Percentiles rank a stretch among this genome's conserved stretches.
These are phyloP conservation scores for Colletotrichum lini DNA, from an alignment of 2,329 filamentous ascomycete genomes.

Conservation along the genomic window DNA sequence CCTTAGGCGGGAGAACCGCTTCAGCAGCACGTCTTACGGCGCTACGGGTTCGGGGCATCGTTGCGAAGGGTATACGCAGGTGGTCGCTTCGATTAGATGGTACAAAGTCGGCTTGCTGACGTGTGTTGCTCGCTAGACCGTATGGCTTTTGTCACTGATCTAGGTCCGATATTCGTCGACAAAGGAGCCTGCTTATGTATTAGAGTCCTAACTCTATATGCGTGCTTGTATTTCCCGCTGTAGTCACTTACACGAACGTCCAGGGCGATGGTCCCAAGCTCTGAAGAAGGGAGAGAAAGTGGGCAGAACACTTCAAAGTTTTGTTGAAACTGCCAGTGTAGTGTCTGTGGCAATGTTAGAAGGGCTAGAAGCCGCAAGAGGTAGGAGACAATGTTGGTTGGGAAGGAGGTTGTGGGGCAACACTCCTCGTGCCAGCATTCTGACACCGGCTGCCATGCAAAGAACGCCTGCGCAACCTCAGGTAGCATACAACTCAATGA, in stretches of 20 bases:
- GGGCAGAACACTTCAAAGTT: background rate
- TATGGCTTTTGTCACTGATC: background rate
- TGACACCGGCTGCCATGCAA: background rate
- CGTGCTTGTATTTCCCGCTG: background rate
- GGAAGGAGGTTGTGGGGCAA: slow-evolving; percentile 5
- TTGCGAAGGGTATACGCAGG: background rate
- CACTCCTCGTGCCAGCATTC: background rate
- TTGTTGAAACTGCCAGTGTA: background rate
- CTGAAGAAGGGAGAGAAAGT: too few species aligned
- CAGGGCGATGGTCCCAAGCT: too few species aligned
- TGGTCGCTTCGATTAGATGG: background rate
- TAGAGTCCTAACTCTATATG: background rate
- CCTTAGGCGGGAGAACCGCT: too few species aligned
- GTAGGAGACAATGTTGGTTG: background rate
- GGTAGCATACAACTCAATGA: background rate
- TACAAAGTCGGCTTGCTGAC: too few species aligned
- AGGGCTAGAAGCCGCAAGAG: too few species aligned
- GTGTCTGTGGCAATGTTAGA: background rate
- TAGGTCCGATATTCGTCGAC: background rate
- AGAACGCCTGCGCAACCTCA: background rate
- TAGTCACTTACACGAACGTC: background rate
- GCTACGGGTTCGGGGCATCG: slow-evolving; percentile 2
- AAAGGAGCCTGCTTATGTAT: background rate
- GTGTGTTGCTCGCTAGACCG: background rate
- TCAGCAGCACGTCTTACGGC: slow-evolving; percentile 1